phyloP scores from a whole-genome alignment of 1,139 yeast species.

The Hansenula sp. region DNA sequence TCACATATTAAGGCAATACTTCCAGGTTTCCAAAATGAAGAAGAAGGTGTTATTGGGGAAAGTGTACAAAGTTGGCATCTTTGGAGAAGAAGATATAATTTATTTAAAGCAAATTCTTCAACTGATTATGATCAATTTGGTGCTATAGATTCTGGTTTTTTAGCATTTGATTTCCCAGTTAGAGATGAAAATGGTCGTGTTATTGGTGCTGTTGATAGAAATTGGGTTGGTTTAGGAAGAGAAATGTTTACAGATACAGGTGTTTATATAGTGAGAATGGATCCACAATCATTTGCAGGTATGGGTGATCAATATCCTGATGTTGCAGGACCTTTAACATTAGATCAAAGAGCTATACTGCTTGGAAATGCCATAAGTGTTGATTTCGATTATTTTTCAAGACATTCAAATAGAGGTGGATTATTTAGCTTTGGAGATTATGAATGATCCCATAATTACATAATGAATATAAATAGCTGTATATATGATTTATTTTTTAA shows the following conservation, averaged over 20 bases:
- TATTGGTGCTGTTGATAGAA: constrained; percentile 78
- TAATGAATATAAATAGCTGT: too few relatives aligned
- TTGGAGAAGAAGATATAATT: constrained; percentile 84
- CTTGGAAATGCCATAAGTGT: constrained; percentile 86
- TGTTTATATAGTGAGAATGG: constrained; percentile 82
- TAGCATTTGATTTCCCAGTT: constrained; percentile 84
- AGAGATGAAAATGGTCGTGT: constrained; percentile 51
- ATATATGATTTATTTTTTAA: neutral
- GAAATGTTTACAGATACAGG: constrained; percentile 95
- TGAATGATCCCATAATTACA: too few relatives aligned
- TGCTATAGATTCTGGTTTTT: constrained; percentile 77
- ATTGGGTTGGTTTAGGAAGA: constrained; percentile 93
- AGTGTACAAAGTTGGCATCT: constrained; percentile 90
- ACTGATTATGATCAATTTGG: constrained; percentile 68
- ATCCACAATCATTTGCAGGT: constrained; percentile 22
- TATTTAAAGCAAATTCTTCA: constrained; percentile 43
- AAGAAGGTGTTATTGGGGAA: constrained; percentile 66
- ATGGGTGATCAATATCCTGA: constrained; percentile 12
- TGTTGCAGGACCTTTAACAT: constrained; percentile 35
- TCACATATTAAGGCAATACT: constrained; percentile 71
- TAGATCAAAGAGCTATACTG: constrained; percentile 82
- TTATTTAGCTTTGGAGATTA: constrained; percentile 32
- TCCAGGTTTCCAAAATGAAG: constrained; percentile 39
- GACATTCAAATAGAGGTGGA: constrained; percentile 56
- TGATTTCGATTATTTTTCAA: constrained; percentile 91